Evolutionary conservation across 2,329 filamentous ascomycete species (phyloP).

Genomic region (Septoria petroselini): DNA sequence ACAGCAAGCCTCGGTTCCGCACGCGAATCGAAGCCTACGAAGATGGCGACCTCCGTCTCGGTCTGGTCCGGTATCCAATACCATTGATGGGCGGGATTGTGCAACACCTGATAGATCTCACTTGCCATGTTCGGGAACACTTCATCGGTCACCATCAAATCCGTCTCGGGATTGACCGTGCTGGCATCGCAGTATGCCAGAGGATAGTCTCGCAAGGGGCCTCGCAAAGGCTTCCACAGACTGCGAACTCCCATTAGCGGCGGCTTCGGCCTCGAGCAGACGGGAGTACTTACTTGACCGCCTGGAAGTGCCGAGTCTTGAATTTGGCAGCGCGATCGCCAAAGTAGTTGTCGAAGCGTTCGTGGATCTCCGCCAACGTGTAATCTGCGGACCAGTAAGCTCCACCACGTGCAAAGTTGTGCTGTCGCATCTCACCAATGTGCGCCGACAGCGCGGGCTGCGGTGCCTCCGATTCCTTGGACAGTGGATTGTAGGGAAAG

Average conservation of each 20-base stretch:
- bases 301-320: slow-evolving; percentile 16
- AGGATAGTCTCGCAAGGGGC: slow-evolving; percentile 12
- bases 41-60: slow-evolving; percentile 5
- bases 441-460: slow-evolving; percentile 15
- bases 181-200: slow-evolving; percentile 12
- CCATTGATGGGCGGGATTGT: slow-evolving; percentile 14
- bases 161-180: not conserved
- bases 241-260: too few relatives aligned
- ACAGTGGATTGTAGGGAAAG: not conserved
- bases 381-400: slow-evolving; percentile 6
- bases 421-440: slow-evolving; percentile 8
- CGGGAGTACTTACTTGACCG: slow-evolving; percentile 13
- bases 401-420: too few relatives aligned
- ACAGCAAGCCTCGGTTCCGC: not conserved
- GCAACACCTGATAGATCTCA: slow-evolving; percentile 14
- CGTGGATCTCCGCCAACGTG: slow-evolving; percentile 7
- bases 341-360: slow-evolving; percentile 8
- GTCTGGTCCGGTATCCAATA: slow-evolving; percentile 15
- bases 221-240: slow-evolving; percentile 15
- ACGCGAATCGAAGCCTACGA: slow-evolving; percentile 13
- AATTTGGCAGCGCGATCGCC: slow-evolving; percentile 6
- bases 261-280: too few relatives aligned
- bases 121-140: slow-evolving; percentile 13
- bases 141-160: slow-evolving; percentile 13
- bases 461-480: slow-evolving; percentile 1